Evolutionary conservation across 2,329 filamentous ascomycete species (phyloP).

Genomic region (Ophiostoma sp.): DNA sequence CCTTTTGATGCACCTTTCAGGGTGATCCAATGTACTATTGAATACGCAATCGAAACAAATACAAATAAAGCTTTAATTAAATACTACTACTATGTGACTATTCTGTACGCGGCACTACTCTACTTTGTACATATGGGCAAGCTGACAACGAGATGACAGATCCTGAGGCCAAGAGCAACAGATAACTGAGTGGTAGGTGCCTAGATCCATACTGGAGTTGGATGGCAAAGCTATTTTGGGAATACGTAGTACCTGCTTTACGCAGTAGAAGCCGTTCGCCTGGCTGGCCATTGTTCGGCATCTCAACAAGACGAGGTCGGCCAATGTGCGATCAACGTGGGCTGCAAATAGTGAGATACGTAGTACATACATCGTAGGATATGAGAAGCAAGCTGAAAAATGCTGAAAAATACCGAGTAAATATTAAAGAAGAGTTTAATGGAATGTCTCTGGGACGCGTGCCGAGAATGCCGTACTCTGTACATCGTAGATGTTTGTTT

Average conservation of each 20-base stretch:
- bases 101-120: background rate
- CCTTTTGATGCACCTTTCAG: background rate
- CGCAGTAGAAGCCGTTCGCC: background rate
- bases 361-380: background rate
- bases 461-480: background rate
- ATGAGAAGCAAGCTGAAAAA: background rate
- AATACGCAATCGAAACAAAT: background rate
- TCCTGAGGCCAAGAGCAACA: background rate
- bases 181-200: background rate
- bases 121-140: background rate
- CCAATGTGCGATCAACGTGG: background rate
- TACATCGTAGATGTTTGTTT: background rate
- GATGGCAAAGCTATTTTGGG: background rate
- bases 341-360: background rate
- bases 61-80: background rate
- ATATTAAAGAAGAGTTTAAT: too few species aligned
- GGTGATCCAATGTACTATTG: background rate
- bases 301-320: background rate
- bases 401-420: too few species aligned
- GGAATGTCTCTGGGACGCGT: background rate
- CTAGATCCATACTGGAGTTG: background rate
- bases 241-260: background rate
- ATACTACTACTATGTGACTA: background rate
- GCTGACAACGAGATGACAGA: background rate
- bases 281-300: background rate